Evolutionary conservation across 371 early-diverging fungal species (phyloP), one percentile per base, ranked within the genome.

Genomic region (Saksenaea oblongispora): DNA sequence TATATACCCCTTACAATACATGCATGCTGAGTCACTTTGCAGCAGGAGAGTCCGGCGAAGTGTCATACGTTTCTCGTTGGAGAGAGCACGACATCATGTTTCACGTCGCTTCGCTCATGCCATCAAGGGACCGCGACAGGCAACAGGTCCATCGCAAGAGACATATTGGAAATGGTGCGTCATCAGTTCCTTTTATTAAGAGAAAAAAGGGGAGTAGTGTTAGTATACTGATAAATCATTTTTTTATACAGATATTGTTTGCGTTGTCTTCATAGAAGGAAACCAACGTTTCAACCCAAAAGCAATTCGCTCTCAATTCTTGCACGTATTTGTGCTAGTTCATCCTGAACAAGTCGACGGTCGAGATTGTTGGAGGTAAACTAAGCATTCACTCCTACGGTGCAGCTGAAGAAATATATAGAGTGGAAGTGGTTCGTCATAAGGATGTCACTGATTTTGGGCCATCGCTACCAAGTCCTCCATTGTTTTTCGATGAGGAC

Each of bases 141-240:
- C 93, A 94, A 53, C 93, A 93, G 72, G 79, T 94, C 18, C 91
- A 93, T 65, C 81, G 91, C 14, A 94, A 94, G 70, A 79, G 93
- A 15, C 92, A 93, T 67, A 89, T 94, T 41, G 95, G 95, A 57
- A 94, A 94, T 74, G 93, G 80, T 81, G n/a, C n/a, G n/a, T n/a
- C n/a, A n/a, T n/a, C n/a, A n/a, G n/a, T n/a, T n/a, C n/a, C n/a
- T n/a, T n/a, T n/a, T n/a, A n/a, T n/a, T n/a, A n/a, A n/a, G n/a
- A n/a, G n/a, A n/a, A n/a, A n/a, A n/a, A n/a, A n/a, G n/a, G n/a
- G n/a, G n/a, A n/a, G n/a, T n/a, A n/a, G n/a, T n/a, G n/a, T 10
- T 1, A 18, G 54, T 15, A 62, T 36, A 17, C 27, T 34, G 42
- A 55, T 22, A 13, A 27, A 59, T 13, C 39, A 18, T 47, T 60